Conservation (phyloP, 2,329 filamentous ascomycete species). For the Bipolaris zeicola region DNA sequence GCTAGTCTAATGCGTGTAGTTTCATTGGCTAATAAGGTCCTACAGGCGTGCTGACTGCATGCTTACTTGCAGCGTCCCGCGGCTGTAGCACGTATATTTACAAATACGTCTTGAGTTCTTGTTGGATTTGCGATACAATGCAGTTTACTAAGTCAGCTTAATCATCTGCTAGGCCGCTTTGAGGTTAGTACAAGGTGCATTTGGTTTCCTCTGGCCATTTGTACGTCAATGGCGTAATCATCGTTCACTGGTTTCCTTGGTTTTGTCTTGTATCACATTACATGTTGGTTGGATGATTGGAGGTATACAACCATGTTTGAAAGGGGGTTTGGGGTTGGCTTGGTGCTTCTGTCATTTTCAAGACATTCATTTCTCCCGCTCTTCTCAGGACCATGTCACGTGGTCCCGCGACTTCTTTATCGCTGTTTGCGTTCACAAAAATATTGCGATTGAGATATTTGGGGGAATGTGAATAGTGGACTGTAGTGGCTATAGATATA, state of each 20-base stretch:
- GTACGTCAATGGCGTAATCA: not conserved
- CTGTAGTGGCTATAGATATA: no score
- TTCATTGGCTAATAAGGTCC: constrained; percentile 18
- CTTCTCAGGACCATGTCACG: not conserved
- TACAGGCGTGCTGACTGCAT: constrained; percentile 23
- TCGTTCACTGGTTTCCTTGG: not conserved
- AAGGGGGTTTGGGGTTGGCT: not conserved
- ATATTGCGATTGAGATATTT: not conserved
- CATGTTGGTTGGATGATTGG: not conserved
- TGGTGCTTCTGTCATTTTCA: not conserved
- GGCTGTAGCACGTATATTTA: not conserved
- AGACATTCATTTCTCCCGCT: not conserved
- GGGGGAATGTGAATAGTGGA: not conserved
- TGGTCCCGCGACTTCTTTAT: not conserved
- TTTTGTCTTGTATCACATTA: not conserved
- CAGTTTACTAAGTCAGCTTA: constrained; percentile 1
- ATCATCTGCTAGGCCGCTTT: not conserved
- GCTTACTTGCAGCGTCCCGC: constrained; percentile 22
- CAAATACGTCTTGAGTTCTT: not conserved
- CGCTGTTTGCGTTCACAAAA: no score
- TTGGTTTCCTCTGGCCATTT: not conserved
- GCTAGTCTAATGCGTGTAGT: constrained; percentile 18
- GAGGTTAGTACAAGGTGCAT: not conserved
- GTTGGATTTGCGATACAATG: not conserved
- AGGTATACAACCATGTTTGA: not conserved